Percentiles rank a stretch among this genome's conserved stretches.
phyloP scores from a whole-genome alignment of 345 rosid genomes.

The Linum lewisii region DNA sequence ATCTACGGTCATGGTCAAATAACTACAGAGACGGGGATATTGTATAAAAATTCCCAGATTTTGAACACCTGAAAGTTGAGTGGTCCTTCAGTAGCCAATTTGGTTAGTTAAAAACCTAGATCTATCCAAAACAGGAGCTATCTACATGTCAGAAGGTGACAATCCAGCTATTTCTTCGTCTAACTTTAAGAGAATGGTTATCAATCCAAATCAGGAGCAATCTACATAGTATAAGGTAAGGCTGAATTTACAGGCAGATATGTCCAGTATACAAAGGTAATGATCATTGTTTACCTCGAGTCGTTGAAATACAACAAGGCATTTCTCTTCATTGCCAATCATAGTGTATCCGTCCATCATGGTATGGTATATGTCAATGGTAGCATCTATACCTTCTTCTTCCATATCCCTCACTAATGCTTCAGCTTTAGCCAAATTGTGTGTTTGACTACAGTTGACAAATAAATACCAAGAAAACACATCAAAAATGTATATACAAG shows the following conservation, averaged over 20 bases:
- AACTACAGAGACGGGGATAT: no score
- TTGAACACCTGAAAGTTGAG: neutral
- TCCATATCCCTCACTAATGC: constrained; percentile 89
- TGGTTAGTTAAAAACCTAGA: no score
- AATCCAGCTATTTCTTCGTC: neutral
- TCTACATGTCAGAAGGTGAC: neutral
- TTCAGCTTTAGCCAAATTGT: constrained; percentile 76
- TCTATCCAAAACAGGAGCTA: neutral
- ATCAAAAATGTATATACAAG: no score
- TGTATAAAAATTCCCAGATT: neutral
- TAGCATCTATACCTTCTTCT: constrained; percentile 95
- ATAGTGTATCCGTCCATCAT: constrained; percentile 98
- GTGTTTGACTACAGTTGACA: constrained; percentile 48
- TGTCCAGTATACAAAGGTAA: neutral
- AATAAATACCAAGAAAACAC: no score
- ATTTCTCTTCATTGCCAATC: constrained; percentile 72
- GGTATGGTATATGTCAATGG: constrained; percentile 80
- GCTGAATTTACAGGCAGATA: neutral
- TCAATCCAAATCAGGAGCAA: neutral
- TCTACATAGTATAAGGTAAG: neutral
- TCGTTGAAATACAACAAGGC: constrained; percentile 75
- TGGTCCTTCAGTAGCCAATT: neutral
- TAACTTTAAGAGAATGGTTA: no score
- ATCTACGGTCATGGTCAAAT: neutral
- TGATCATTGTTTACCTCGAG: constrained; percentile 46